phyloP scores from a whole-genome alignment of 306 rosid species.

The Citrullus mucosospermus region DNA sequence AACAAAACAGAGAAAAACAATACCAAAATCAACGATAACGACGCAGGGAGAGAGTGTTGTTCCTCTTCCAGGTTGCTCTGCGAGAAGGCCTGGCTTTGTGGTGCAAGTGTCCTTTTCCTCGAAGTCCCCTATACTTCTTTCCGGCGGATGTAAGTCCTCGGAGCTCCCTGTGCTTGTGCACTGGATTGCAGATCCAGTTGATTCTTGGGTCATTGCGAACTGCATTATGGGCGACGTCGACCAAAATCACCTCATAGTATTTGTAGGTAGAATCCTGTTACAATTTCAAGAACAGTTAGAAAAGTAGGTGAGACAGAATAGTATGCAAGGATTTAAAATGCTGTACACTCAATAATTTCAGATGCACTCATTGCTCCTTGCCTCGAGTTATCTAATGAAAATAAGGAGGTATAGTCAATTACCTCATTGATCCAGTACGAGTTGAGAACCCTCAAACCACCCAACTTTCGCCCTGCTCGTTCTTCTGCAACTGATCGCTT shows the following conservation, averaged over 20 bases:
- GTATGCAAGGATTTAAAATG: background rate
- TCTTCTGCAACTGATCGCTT: slow-evolving; percentile 96
- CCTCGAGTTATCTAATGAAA: background rate
- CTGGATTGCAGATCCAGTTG: slow-evolving; percentile 74
- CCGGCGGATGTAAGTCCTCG: slow-evolving; percentile 86
- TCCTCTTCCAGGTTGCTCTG: slow-evolving; percentile 85
- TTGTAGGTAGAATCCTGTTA: slow-evolving; percentile 75
- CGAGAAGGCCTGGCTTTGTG: slow-evolving; percentile 70
- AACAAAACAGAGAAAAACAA: slow-evolving; percentile 1
- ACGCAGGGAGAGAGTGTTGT: slow-evolving; percentile 72
- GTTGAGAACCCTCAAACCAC: slow-evolving; percentile 90
- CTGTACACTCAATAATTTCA: background rate
- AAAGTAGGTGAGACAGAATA: background rate
- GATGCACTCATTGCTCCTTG: background rate
- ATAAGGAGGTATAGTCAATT: background rate
- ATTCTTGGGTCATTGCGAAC: slow-evolving; percentile 78
- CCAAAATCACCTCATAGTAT: slow-evolving; percentile 61
- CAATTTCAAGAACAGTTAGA: background rate
- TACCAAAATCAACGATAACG: slow-evolving; percentile 49
- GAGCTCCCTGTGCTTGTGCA: slow-evolving; percentile 81
- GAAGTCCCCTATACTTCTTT: slow-evolving; percentile 61
- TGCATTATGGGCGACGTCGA: slow-evolving; percentile 66
- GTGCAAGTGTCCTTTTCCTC: slow-evolving; percentile 64
- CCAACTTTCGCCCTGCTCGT: slow-evolving; percentile 79
- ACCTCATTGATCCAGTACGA: slow-evolving; percentile 96